Base-by-base conservation (phyloP, 2,329 filamentous ascomycete species). In the Bimuria novae-zelandiae region DNA sequence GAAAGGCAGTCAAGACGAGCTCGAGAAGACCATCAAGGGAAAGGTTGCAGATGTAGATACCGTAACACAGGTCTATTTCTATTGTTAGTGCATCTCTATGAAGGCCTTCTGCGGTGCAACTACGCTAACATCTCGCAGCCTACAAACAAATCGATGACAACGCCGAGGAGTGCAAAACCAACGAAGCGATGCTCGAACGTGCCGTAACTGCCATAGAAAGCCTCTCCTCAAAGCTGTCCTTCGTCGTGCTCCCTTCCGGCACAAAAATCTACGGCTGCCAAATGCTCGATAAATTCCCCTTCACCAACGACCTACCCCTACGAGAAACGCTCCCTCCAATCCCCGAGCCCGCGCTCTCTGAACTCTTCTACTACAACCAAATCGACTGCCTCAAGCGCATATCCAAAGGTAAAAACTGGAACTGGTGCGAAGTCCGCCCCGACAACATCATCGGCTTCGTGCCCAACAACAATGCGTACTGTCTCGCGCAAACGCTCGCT, bases 361-460 rank as follows among this genome's bases (percentile, higher is more conserved):
- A 71, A 19, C 68, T 76, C 25, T 76, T 76, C 59, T 77, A 77
- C 62, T 73, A 75, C 57, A 70, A 73, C 37, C 74, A 77, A 59
- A 70, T 75, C 39, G 73, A 76, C 53, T 75, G 70, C 52, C 48
- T 77, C 14, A 62, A 68, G 41, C 63, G 64, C 37, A 74, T 71
- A 21, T 64, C 72, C 1, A 68, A 68, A 41, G 70, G 65, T 16
- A 77, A 74, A 63, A 52, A 53, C 4, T 77, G 75, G 75, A 74
- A 65, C 19, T 77, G 73, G 70, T 71, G 69, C 44, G 74, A 78
- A 23, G 71, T 75, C 1, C 64, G 73, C 10, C 75, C 74, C 1
- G 76, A 76, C 56, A 73, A 75, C 47, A 74, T 77, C 51, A 70
- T 77, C 33, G 75, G 75, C 5, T 76, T 76, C 53, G 71, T 76